Conservation (phyloP, 169 alveolate species). For the Theileria parva region DNA sequence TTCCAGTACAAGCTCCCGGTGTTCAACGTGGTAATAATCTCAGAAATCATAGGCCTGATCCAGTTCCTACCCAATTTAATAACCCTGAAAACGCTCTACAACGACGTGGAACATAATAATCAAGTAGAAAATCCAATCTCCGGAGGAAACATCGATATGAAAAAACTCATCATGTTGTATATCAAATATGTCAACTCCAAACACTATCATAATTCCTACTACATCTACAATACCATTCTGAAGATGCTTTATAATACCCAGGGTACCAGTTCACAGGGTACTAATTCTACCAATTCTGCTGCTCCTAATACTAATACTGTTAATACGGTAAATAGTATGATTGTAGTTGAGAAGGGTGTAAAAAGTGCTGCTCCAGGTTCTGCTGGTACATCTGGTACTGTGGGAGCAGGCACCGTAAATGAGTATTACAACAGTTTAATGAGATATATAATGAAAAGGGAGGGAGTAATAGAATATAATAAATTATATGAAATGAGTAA, state of each 20-base stretch:
- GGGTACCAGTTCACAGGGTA: too few relatives aligned
- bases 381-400: neutral
- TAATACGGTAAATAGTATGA: neutral
- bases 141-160: neutral
- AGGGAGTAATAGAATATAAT: neutral
- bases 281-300: neutral
- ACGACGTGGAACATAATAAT: neutral
- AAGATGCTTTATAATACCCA: too few relatives aligned
- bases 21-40: slow-evolving; percentile 87
- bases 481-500: slow-evolving; percentile 42
- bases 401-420: neutral
- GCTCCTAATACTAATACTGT: neutral
- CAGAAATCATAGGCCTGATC: slow-evolving; percentile 89
- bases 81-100: slow-evolving; percentile 46
- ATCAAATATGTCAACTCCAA: neutral
- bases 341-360: neutral
- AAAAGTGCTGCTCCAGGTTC: too few relatives aligned
- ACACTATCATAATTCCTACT: neutral
- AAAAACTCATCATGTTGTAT: neutral
- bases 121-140: neutral
- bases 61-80: slow-evolving; percentile 93
- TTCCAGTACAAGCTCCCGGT: slow-evolving; percentile 35
- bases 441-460: neutral
- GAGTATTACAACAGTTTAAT: neutral
- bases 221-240: too few relatives aligned